Evolutionary conservation across 495 filamentous ascomycete species (phyloP).

Genomic region (Staphylotrichum tortipilum): DNA sequence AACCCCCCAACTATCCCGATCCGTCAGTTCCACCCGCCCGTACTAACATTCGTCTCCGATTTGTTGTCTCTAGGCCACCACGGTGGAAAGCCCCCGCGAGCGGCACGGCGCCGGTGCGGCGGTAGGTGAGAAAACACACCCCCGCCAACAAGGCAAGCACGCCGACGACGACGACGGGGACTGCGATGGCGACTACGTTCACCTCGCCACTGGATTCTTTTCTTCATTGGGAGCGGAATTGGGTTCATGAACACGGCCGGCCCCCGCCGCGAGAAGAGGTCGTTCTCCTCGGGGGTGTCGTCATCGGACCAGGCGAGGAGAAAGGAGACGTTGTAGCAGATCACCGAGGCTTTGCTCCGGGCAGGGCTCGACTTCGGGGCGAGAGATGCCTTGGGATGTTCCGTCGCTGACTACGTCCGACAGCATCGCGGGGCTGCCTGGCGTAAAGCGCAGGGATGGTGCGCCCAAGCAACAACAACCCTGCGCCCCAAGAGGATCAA

Average conservation of each 20-base stretch:
- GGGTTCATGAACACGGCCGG: conserved; percentile 12
- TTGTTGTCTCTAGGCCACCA: conserved; percentile 5
- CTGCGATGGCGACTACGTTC: conserved; percentile 13
- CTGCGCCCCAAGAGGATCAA: too few relatives aligned
- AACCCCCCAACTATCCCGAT: conserved; percentile 29
- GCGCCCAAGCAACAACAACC: too few relatives aligned
- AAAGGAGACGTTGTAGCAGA: conserved; percentile 12
- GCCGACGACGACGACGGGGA: conserved; percentile 16
- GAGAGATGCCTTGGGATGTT: too few relatives aligned
- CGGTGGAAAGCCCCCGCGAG: conserved; percentile 2
- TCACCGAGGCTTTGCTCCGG: too few relatives aligned
- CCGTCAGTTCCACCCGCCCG: conserved; percentile 25
- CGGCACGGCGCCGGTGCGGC: conserved; percentile 11
- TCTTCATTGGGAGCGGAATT: not conserved
- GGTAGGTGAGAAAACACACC: conserved; percentile 12
- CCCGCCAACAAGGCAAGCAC: conserved; percentile 6
- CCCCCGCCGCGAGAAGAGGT: conserved; percentile 1
- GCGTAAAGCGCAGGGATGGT: too few relatives aligned
- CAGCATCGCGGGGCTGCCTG: too few relatives aligned
- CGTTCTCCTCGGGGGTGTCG: not conserved
- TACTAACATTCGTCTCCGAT: conserved; percentile 5
- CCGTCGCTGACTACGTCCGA: too few relatives aligned
- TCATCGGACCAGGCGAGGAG: conserved; percentile 9
- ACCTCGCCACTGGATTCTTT: not conserved
- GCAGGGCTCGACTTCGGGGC: too few relatives aligned